These are phyloP conservation scores for Corchorus capsularis DNA, from an alignment of 345 rosid species.

Conservation along the genomic window DNA sequence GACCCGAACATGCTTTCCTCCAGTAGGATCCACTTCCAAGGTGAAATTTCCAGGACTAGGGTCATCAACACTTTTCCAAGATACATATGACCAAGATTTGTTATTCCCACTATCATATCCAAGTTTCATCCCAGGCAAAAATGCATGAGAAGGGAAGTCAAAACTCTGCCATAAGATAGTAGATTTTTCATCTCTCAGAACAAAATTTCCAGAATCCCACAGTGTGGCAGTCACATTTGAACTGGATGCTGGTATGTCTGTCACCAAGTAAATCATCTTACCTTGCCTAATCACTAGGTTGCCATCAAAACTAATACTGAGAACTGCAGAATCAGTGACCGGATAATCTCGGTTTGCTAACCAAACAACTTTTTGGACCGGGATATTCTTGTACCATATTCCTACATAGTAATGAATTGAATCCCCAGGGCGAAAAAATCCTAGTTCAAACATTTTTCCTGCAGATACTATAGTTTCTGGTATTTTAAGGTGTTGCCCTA, in stretches of 20 bases:
- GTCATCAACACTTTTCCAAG: constrained; percentile 45
- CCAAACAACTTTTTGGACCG: constrained; percentile 39
- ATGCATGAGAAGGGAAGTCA: constrained; percentile 46
- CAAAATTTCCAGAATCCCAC: constrained; percentile 49
- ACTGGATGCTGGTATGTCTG: neutral
- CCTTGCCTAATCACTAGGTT: constrained; percentile 34
- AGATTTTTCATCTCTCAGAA: constrained; percentile 25
- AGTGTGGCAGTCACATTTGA: constrained; percentile 32
- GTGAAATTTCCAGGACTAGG: constrained; percentile 37
- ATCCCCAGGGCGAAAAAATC: constrained; percentile 30
- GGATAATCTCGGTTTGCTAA: constrained; percentile 46
- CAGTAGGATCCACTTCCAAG: constrained; percentile 9
- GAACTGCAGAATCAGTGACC: constrained; percentile 25
- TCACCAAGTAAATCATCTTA: neutral
- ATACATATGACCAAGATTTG: constrained; percentile 21
- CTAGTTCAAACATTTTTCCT: constrained; percentile 32
- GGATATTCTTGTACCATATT: constrained; percentile 41
- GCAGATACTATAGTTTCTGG: constrained; percentile 18
- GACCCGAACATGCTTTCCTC: neutral
- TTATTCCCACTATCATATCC: constrained; percentile 29
- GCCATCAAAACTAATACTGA: constrained; percentile 28
- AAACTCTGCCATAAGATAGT: constrained; percentile 45
- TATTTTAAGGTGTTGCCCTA: neutral
- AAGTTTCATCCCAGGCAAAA: constrained; percentile 46
- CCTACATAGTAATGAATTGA: constrained; percentile 41